Evolutionary conservation across 768 basidiomycete species (phyloP).

Genomic region (Tricholoma sp.): DNA sequence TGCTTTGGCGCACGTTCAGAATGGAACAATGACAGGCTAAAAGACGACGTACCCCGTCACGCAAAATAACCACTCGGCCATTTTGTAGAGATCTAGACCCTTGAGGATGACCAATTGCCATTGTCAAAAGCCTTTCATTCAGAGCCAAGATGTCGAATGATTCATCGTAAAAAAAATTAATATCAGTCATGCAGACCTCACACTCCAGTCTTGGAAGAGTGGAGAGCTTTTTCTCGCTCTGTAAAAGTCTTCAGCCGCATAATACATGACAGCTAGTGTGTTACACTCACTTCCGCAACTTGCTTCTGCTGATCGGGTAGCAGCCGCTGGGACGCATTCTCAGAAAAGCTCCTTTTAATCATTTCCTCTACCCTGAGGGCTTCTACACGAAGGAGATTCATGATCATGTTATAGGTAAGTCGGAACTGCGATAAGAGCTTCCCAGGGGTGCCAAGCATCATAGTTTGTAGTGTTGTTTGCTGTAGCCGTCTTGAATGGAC

Average conservation of each 20-base stretch:
- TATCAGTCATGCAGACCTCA: slow-evolving; percentile 63
- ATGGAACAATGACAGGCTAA: background rate
- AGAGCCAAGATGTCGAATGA: slow-evolving; percentile 54
- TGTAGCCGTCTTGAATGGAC: slow-evolving; percentile 24
- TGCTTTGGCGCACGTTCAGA: slow-evolving; percentile 44
- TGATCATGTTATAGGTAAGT: slow-evolving; percentile 98
- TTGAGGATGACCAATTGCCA: slow-evolving; percentile 55
- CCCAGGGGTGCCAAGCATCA: slow-evolving; percentile 93
- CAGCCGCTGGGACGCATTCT: slow-evolving; percentile 90
- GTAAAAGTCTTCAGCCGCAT: slow-evolving; percentile 4
- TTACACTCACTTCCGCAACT: slow-evolving; percentile 63
- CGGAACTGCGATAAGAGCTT: slow-evolving; percentile 95
- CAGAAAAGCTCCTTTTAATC: slow-evolving; percentile 99
- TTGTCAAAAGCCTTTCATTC: slow-evolving; percentile 58
- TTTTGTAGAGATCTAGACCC: slow-evolving; percentile 62
- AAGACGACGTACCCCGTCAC: slow-evolving; percentile 60
- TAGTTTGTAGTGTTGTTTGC: slow-evolving; percentile 71
- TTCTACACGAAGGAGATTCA: slow-evolving; percentile 94
- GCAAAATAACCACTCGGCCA: slow-evolving; percentile 81
- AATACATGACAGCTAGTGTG: background rate
- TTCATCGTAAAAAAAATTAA: slow-evolving; percentile 72
- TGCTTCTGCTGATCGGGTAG: slow-evolving; percentile 91
- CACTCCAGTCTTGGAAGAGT: slow-evolving; percentile 64
- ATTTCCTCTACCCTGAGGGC: slow-evolving; percentile 96
- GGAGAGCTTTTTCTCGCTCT: slow-evolving; percentile 72